Base-by-base conservation (phyloP, 1,284 basidiomycete genomes). In the Rhodotorula sp. region DNA sequence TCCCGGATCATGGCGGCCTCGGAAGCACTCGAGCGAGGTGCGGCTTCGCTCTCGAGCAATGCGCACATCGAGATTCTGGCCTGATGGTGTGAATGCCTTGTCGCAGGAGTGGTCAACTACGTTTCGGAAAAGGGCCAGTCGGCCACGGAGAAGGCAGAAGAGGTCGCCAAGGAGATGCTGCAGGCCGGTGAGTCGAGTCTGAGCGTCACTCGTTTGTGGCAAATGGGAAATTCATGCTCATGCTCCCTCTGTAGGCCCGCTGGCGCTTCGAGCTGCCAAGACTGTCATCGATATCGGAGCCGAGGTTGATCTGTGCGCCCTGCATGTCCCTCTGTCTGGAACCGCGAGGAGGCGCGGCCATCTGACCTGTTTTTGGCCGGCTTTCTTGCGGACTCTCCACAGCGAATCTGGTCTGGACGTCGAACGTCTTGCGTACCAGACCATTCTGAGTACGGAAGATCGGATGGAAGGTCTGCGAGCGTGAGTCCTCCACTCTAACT, bases 251-350 rank as follows among this genome's bases (percentile, higher is more conserved):
- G 5, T 74, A 94, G 93, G 93, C 48, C 94, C 93, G 14, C 82
- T 97, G 49, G 93, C 94, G 3, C 84, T 97, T 23, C 86, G 89
- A 43, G 93, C 93, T 0, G 93, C 94, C 10, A 97, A 97, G 80
- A 85, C 88, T 74, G 92, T 93, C 5, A 90, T 97, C 69, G 90
- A 91, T 58, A 85, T 88, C 49, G 91, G 93, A 21, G 85, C 86
- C 14, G 88, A 92, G 77, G 83, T 93, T 28, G 84, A 91, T 19
- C 82, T 94, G 90, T 90, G 66, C 70, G 81, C 71, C 4, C 19
- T 19, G 12, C 60, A 0, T 26, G 6, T 14, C 4, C 28, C 2
- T 23, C 14, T 4, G 2, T 12, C 28, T n/a, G n/a, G n/a, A n/a
- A n/a, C n/a, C n/a, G n/a, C n/a, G n/a, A n/a, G n/a, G n/a, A n/a